These are phyloP conservation scores for Takakia lepidozioides DNA, from an alignment of 225 moss, liverwort and hornwort genomes.

Conservation along the genomic window DNA sequence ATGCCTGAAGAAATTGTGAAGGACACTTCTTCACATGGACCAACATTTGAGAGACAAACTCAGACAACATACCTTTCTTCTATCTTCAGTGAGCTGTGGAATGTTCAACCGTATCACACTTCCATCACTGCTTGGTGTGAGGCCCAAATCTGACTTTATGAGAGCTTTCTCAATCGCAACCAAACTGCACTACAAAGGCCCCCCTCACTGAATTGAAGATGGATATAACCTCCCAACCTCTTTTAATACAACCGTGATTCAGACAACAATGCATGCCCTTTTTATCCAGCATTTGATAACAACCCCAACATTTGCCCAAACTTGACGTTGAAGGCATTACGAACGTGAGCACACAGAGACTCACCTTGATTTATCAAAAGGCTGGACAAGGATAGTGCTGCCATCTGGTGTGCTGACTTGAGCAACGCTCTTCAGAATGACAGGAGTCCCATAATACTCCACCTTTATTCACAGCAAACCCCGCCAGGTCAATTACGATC, in stretches of 20 bases:
- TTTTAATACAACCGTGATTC: no score
- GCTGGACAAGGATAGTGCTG: conserved; percentile 80
- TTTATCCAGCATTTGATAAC: no score
- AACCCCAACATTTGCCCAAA: no score
- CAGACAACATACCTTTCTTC: conserved; percentile 67
- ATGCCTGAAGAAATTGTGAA: no score
- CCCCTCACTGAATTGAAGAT: neutral
- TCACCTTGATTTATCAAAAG: conserved; percentile 96
- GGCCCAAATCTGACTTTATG: conserved; percentile 80
- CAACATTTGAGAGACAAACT: neutral
- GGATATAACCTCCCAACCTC: no score
- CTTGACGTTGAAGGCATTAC: no score
- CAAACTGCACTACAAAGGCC: conserved; percentile 40
- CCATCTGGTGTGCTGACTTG: conserved; percentile 92
- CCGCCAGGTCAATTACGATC: no score
- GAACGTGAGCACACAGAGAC: no score
- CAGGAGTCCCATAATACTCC: conserved; percentile 85
- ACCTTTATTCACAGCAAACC: conserved; percentile 48
- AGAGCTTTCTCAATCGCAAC: conserved; percentile 79
- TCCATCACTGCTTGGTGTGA: conserved; percentile 86
- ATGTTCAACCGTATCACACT: conserved; percentile 82
- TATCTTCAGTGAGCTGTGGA: conserved; percentile 82
- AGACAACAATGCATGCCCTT: no score
- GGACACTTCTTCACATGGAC: neutral
- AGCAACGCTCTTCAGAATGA: conserved; percentile 86